Percentiles rank a stretch among this genome's conserved stretches.
Conservation (phyloP, 257 asterid species). For the Orobanche coerulescens region DNA sequence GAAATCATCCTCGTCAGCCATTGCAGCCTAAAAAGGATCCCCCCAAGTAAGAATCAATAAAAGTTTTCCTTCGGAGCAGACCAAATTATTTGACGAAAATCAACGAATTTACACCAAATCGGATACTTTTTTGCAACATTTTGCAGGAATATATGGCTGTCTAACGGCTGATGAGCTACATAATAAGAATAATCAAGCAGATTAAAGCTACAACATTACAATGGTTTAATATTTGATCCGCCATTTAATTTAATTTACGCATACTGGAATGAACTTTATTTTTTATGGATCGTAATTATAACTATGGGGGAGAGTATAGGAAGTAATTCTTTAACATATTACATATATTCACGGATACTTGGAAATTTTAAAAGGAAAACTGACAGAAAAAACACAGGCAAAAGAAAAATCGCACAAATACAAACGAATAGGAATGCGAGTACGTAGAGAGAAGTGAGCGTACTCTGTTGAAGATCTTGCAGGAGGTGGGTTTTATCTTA, state of each 20-base stretch:
- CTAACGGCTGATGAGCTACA: not conserved
- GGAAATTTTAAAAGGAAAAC: too few species aligned
- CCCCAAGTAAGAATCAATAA: constrained; percentile 11
- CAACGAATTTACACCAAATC: not conserved
- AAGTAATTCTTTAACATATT: too few species aligned
- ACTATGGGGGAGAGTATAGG: too few species aligned
- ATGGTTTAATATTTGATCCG: not conserved
- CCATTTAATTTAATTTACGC: too few species aligned
- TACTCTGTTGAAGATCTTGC: constrained; percentile 1
- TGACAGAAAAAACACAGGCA: too few species aligned
- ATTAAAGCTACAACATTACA: not conserved
- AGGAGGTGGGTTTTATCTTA: not conserved
- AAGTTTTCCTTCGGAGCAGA: constrained; percentile 1
- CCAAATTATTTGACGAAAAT: not conserved
- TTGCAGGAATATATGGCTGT: too few species aligned
- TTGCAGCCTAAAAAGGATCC: constrained; percentile 20
- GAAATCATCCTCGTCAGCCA: too few species aligned
- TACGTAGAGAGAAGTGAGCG: not conserved
- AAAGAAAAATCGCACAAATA: not conserved
- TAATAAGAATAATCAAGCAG: not conserved
- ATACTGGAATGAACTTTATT: too few species aligned
- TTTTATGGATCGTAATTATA: too few species aligned
- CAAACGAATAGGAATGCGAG: too few species aligned
- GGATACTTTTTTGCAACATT: too few species aligned
- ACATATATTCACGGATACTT: too few species aligned